Percentiles rank a stretch among this genome's conserved stretches.
phyloP scores from a whole-genome alignment of 1,139 yeast species.

The Yamadazyma triangularis region DNA sequence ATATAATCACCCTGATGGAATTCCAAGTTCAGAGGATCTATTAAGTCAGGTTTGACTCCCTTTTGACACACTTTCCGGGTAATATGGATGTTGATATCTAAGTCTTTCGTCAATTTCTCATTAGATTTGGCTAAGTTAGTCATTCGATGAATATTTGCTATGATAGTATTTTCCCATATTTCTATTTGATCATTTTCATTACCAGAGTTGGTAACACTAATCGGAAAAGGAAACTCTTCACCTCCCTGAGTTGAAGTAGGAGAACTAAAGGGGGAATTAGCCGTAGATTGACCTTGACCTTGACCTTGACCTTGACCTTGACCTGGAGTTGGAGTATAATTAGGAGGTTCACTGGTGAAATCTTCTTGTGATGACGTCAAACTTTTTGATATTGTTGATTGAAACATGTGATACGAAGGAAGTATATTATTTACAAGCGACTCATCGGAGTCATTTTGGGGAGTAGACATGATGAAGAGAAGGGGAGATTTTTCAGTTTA shows the following conservation, averaged over 20 bases:
- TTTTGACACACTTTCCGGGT: slow-evolving; percentile 42
- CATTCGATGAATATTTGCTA: slow-evolving; percentile 40
- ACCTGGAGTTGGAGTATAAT: slow-evolving; percentile 38
- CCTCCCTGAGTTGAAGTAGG: no score
- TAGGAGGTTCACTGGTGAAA: slow-evolving; percentile 40
- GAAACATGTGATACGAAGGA: slow-evolving; percentile 47
- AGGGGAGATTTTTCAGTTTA: no score
- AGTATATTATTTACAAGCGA: slow-evolving; percentile 37
- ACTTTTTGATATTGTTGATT: slow-evolving; percentile 37
- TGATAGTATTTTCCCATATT: slow-evolving; percentile 41
- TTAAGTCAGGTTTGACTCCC: slow-evolving; percentile 30
- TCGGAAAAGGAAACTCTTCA: slow-evolving; percentile 17
- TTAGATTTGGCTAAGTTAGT: slow-evolving; percentile 29
- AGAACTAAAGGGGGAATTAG: slow-evolving; percentile 5
- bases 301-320: no score
- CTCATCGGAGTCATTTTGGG: no score
- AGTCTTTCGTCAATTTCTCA: slow-evolving; percentile 20
- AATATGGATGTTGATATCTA: slow-evolving; percentile 29
- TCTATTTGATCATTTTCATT: slow-evolving; percentile 25
- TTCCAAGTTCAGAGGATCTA: slow-evolving; percentile 28
- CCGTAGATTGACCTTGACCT: slow-evolving; percentile 21
- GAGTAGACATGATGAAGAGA: no score
- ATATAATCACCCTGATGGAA: slow-evolving; percentile 37
- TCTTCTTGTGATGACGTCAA: slow-evolving; percentile 38
- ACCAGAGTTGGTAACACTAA: slow-evolving; percentile 6